These are phyloP conservation scores for Blastomyces emzantsi DNA, from an alignment of 2,329 filamentous ascomycete species.

Conservation along the genomic window DNA sequence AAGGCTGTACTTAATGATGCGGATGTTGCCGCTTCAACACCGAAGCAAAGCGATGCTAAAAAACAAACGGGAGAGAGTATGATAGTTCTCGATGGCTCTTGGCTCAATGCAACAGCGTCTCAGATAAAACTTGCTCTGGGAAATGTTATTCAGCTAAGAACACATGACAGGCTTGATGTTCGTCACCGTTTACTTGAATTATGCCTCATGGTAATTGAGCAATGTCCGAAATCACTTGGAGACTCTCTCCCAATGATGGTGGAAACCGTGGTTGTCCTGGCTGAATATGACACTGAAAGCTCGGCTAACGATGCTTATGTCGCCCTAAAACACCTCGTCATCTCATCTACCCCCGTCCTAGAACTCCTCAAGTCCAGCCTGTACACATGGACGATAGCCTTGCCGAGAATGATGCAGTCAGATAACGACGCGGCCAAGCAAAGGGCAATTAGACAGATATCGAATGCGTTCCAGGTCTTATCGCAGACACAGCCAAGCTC, in stretches of 20 bases:
- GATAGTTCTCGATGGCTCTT: constrained; percentile 43
- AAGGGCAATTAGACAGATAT: constrained; percentile 64
- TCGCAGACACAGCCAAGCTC: constrained; percentile 55
- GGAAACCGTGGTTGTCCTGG: constrained; percentile 69
- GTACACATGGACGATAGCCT: constrained; percentile 70
- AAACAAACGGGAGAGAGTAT: constrained; percentile 30
- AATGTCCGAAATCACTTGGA: constrained; percentile 64
- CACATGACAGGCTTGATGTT: constrained; percentile 61
- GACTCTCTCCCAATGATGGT: constrained; percentile 63
- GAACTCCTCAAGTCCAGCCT: constrained; percentile 59
- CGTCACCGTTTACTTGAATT: constrained; percentile 57
- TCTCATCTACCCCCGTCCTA: constrained; percentile 52
- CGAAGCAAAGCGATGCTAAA: constrained; percentile 13
- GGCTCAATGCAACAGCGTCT: constrained; percentile 69
- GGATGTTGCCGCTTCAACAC: constrained; percentile 20
- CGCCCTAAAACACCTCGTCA: constrained; percentile 52
- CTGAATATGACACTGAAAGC: constrained; percentile 42
- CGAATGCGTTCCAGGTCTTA: constrained; percentile 60
- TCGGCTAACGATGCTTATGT: constrained; percentile 27
- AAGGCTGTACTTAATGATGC: constrained; percentile 40
- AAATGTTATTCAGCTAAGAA: constrained; percentile 65
- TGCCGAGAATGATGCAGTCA: constrained; percentile 74
- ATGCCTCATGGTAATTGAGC: constrained; percentile 65
- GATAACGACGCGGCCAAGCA: constrained; percentile 72
- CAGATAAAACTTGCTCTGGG: constrained; percentile 79